These are phyloP conservation scores for Ceratorhiza oryzae-sativae DNA, from an alignment of 1,284 basidiomycete species.

Conservation along the genomic window DNA sequence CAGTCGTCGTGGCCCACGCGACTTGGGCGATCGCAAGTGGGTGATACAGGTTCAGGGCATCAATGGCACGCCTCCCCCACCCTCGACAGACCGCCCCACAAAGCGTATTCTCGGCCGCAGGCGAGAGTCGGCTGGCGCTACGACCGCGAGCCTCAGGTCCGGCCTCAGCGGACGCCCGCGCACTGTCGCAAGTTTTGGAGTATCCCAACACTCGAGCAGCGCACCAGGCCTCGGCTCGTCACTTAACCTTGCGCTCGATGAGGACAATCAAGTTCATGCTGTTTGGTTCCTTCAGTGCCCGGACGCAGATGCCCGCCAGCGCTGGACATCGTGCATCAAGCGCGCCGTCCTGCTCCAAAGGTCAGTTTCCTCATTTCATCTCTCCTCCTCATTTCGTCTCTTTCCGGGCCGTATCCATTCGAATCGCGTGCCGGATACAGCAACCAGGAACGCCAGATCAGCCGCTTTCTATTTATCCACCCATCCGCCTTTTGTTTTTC, in stretches of 20 bases:
- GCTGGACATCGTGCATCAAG: conserved; percentile 77
- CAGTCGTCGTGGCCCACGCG: conserved; percentile 22
- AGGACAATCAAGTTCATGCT: conserved; percentile 59
- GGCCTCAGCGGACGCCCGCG: conserved; percentile 59
- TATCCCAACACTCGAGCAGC: conserved; percentile 56
- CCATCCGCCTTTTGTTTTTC: not conserved
- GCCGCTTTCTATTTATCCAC: not conserved
- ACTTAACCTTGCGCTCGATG: conserved; percentile 48
- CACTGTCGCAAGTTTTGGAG: conserved; percentile 70
- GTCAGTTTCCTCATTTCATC: conserved; percentile 52
- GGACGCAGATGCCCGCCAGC: conserved; percentile 66
- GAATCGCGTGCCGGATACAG: not conserved
- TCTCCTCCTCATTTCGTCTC: conserved; percentile 7
- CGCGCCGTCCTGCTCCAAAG: conserved; percentile 71
- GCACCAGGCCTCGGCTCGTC: conserved; percentile 45
- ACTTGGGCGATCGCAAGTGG: conserved; percentile 23
- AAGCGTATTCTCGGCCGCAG: conserved; percentile 2
- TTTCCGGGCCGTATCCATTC: conserved; percentile 1
- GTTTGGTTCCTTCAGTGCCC: conserved; percentile 75
- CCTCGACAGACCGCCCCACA: not conserved
- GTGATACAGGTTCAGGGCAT: conserved; percentile 33
- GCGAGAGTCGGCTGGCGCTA: conserved; percentile 11
- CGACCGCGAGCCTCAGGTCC: not conserved
- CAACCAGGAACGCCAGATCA: conserved; percentile 12
- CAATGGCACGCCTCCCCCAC: conserved; percentile 17